Evolutionary conservation across 495 filamentous ascomycete genomes (phyloP), one percentile per base, ranked within the genome.

Genomic region (Ramalina intermedia): DNA sequence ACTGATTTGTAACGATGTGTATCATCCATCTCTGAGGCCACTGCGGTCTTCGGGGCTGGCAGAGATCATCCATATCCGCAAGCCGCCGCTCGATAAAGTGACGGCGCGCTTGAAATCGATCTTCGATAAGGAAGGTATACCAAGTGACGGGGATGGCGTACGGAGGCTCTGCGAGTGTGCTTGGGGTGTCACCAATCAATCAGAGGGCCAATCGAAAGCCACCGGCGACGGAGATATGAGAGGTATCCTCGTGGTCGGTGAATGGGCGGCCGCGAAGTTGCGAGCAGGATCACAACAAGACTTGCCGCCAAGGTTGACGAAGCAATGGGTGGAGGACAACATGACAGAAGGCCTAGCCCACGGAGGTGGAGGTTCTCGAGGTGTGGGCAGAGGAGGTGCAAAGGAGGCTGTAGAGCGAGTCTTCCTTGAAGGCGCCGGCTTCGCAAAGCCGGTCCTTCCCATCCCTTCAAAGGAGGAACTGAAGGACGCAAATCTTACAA

Each of bases 1-100:
- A 50, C 65, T 96, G 24, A 87, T 98, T 50, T 98, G 91, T 72
- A 98, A 98, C 52, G 91, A 98, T 64, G 75, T 95, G n/a, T 98
- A 98, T 61, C 86, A 93, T 57, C 76, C 91, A 20, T 85, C 87
- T 47, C 73, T 98, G 23, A 77, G 85, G 11, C 86, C 84, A 17
- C 73, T 98, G 16, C 77, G 91, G 24, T 80, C 85, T 47, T 85
- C 86, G 0, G 78, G 73, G 16, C 66, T 84, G 33, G 91, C 90
- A 2, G 91, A 98, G 62, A 77, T 94, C 29, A 82, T 98, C n/a
- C 84, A 91, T 63, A 80, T 94, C 40, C 82, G 90, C 41, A 89
- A 88, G 51, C 87, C 91, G 0, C 80, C 87, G 5, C 63, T 95
- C 9, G 87, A 89, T 50, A 84, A 85, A 52, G 85, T 96, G n/a